Base-by-base conservation (phyloP, 345 rosid species). In the Geranium rotundifolium region DNA sequence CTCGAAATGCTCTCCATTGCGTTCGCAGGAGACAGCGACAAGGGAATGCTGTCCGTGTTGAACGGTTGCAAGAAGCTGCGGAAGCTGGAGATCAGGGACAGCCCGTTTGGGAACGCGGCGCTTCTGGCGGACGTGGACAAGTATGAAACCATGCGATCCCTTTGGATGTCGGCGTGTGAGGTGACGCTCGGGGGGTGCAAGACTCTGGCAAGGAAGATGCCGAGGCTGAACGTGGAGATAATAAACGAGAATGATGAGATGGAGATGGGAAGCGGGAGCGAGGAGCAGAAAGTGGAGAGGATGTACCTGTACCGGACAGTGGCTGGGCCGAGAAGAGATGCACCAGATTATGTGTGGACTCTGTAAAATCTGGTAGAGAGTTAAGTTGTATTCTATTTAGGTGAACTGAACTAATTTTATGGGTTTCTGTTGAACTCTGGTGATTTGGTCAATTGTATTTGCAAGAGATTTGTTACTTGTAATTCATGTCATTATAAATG, bases 61-160 rank as follows among this genome's bases (percentile, higher is more conserved):
- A 88, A 88, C 18, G 99, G 97, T 12, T 93, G 99, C 79, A 88
- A 82, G 80, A 90, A 79, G 57, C 80, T 93, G 55, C 82, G 91
- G 60, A 93, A 93, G 80, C 84, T 93, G 16, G 99, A 93, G 84
- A 86, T 90, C 64, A 78, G 82, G 71, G 97, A 90, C 71, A 7
- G 95, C 80, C 99, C 97, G 52, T 93, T 88, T 4, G 97, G 97
- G 57, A 67, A 93, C 60, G 77, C 41, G 0, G 97, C 99, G 49
- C 99, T 93, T 78, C 80, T 86, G 66, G 68, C 62, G 73, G 99
- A 88, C 67, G 79, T 85, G 75, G 82, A 72, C 41, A 93, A 88
- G 96, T 90, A 93, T 72, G 95, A 90, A 69, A 83, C 97, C 83
- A 93, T 93, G 99, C 97, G 99, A 83, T 93, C 97, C 90, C 99